Evolutionary conservation across 148 eudicot genomes (phyloP).

Genomic region (Rhododendron williamsianum): DNA sequence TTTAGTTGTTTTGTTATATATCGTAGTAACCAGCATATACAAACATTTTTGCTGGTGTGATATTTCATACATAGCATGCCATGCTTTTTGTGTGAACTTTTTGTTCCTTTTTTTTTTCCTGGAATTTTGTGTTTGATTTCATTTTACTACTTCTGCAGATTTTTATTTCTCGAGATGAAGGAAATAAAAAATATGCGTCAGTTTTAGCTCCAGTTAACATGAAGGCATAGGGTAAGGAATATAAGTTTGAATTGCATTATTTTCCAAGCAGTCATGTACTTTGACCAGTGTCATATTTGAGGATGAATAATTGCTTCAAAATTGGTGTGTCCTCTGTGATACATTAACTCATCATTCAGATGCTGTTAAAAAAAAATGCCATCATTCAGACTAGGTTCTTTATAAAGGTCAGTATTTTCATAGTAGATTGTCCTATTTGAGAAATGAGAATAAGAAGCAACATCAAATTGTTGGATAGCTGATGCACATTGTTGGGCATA

Average conservation of each 20-base stretch:
- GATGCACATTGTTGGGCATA: background rate
- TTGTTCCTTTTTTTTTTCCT: background rate
- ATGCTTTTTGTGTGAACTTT: background rate
- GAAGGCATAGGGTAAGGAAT: slow-evolving; percentile 73
- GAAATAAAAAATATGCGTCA: slow-evolving; percentile 70
- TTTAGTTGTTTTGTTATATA: background rate
- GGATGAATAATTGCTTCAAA: background rate
- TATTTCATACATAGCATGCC: background rate
- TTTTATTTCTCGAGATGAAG: slow-evolving; percentile 89
- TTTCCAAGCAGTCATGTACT: background rate
- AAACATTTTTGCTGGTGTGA: background rate
- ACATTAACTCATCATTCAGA: background rate
- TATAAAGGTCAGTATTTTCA: too few relatives aligned
- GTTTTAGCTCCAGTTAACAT: slow-evolving; percentile 89
- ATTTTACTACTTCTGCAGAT: slow-evolving; percentile 39
- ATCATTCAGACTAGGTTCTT: too few relatives aligned
- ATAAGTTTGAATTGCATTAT: background rate
- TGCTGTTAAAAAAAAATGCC: too few relatives aligned
- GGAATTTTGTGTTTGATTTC: background rate
- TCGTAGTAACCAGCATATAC: background rate
- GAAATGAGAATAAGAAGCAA: background rate
- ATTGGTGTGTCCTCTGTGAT: background rate
- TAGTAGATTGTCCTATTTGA: too few relatives aligned
- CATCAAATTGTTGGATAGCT: background rate
- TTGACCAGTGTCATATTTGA: background rate